These are phyloP conservation scores for Pythium monospermum DNA, from an alignment of 352 stramenopile genomes.

Conservation along the genomic window DNA sequence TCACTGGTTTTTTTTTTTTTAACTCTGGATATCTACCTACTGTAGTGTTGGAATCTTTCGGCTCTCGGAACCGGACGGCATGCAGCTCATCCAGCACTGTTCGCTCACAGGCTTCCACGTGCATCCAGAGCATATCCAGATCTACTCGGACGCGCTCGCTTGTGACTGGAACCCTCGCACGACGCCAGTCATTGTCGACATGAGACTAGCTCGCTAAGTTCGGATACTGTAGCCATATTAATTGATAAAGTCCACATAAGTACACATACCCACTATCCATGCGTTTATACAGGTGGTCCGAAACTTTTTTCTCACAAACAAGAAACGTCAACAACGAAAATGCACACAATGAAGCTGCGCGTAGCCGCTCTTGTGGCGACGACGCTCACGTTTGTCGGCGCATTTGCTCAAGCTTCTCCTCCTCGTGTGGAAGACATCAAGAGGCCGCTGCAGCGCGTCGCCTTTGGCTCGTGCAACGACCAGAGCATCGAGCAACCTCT, in stretches of 20 bases:
- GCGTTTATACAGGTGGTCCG: background rate
- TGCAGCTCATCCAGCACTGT: conserved; percentile 89
- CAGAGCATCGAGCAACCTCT: conserved; percentile 80
- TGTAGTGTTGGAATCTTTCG: conserved; percentile 81
- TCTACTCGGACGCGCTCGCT: conserved; percentile 76
- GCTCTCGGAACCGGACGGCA: conserved; percentile 63
- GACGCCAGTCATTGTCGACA: conserved; percentile 53
- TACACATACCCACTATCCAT: too few relatives aligned
- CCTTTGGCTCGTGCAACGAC: conserved; percentile 86
- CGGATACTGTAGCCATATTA: conserved; percentile 14
- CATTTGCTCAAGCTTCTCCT: background rate
- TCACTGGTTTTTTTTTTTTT: background rate
- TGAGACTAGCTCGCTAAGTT: conserved; percentile 27
- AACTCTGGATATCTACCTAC: too few relatives aligned
- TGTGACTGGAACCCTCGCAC: conserved; percentile 52
- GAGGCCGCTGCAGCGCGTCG: conserved; percentile 44
- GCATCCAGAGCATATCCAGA: conserved; percentile 66
- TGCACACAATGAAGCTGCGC: too few relatives aligned
- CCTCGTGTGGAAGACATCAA: conserved; percentile 32
- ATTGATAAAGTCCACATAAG: background rate
- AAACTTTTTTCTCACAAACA: too few relatives aligned
- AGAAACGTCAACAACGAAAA: too few relatives aligned
- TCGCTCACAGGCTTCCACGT: conserved; percentile 82
- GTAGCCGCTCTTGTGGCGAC: background rate
- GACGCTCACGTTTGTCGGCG: background rate